These are phyloP conservation scores for Aspergillus carbonarius DNA, from an alignment of 2,329 filamentous ascomycete species.

Conservation along the genomic window DNA sequence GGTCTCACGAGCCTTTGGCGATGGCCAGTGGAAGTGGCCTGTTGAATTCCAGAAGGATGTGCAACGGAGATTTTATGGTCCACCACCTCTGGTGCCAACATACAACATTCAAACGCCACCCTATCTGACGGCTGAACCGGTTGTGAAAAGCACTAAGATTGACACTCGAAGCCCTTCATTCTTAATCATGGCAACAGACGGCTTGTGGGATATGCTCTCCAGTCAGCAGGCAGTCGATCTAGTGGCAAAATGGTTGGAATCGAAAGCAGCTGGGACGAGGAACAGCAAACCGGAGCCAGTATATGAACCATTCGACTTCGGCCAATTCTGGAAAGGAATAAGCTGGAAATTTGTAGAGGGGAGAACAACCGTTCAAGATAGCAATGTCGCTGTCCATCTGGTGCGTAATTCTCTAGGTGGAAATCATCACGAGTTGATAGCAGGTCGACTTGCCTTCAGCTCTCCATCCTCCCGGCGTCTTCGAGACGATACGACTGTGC, in stretches of 20 bases:
- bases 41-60: constrained; percentile 48
- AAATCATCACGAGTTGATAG: constrained; percentile 36
- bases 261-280: constrained; percentile 38
- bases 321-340: constrained; percentile 18
- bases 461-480: constrained; percentile 36
- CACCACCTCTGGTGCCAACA: no score
- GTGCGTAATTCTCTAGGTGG: constrained; percentile 56
- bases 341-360: constrained; percentile 40
- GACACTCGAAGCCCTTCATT: constrained; percentile 54
- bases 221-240: constrained; percentile 59
- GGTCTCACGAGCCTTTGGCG: constrained; percentile 67
- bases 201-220: constrained; percentile 63
- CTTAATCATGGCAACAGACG: constrained; percentile 66
- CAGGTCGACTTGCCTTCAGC: constrained; percentile 28
- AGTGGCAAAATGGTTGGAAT: constrained; percentile 55
- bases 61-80: constrained; percentile 30
- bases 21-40: constrained; percentile 67
- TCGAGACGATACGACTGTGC: constrained; percentile 54
- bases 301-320: constrained; percentile 23
- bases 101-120: constrained; percentile 55
- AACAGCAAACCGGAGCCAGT: constrained; percentile 28
- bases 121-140: constrained; percentile 67
- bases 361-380: constrained; percentile 52
- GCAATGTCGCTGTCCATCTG: constrained; percentile 54
- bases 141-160: constrained; percentile 58